Percentiles rank a stretch among this genome's conserved stretches.
Evolutionary conservation across 1,284 basidiomycete species (phyloP).

Genomic region (Athelia sp.): DNA sequence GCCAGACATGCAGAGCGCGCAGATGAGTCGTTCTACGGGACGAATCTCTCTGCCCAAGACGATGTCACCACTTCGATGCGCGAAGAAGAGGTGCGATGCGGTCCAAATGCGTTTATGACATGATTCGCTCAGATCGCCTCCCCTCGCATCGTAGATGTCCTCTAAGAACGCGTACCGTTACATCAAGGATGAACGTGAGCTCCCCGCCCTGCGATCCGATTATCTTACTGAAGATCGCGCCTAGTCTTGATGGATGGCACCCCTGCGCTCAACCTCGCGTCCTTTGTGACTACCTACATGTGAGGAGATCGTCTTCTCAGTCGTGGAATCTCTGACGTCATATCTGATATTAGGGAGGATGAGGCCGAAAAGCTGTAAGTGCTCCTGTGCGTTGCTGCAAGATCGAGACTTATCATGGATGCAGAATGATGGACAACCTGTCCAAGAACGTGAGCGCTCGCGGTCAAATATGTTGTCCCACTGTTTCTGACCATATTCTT

Average conservation of each 20-base stretch:
- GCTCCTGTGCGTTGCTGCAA: background rate
- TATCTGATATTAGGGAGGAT: background rate
- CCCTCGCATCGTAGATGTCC: background rate
- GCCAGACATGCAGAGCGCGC: background rate
- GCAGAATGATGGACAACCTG: conserved; percentile 1
- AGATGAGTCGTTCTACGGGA: background rate
- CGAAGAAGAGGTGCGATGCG: background rate
- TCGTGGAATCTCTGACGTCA: background rate
- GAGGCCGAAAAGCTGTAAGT: background rate
- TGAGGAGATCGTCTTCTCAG: background rate
- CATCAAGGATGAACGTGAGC: conserved; percentile 1
- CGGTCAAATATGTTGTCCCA: background rate
- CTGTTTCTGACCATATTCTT: background rate
- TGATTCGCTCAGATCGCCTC: background rate
- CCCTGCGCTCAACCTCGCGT: conserved; percentile 80
- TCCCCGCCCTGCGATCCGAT: background rate
- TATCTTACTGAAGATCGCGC: background rate
- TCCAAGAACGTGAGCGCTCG: conserved; percentile 1
- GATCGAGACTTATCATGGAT: background rate
- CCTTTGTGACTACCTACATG: conserved; percentile 70
- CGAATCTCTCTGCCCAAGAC: background rate
- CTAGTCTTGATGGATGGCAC: conserved; percentile 53
- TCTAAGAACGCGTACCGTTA: background rate
- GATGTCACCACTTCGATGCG: background rate
- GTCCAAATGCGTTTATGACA: background rate